Evolutionary conservation across 352 stramenopile genomes (phyloP), one percentile per base, ranked within the genome.

Genomic region (Globisporangium nagaii): DNA sequence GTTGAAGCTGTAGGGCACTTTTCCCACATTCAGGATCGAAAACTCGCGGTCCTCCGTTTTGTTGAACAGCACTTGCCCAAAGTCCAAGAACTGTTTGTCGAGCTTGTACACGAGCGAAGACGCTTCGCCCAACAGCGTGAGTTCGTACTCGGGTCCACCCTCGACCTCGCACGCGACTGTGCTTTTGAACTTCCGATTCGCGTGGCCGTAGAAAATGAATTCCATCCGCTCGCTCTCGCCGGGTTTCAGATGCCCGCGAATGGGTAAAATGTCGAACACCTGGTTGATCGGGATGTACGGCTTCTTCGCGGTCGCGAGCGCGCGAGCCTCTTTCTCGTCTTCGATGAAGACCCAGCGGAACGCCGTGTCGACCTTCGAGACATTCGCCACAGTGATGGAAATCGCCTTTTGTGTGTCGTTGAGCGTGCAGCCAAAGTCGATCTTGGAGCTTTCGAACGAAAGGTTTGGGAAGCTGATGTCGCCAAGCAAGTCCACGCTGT

Each of bases 401-500:
- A 96, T 75, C 20, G 88, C 84, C 53, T 96, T 96, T 49, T 95
- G 90, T 12, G 95, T 98, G 65, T 98, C 95, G 62, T 98, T 98
- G 28, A 98, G 73, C 19, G 96, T 84, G 63, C 88, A 97, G 24
- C 95, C 95, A 60, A 98, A 98, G 53, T 97, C 92, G 34, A 98
- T 83, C 32, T 82, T 83, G 12, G 70, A 78, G 27, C 58, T 89
- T 58, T 98, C 90, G 48, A 98, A 98, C 40, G 86, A 62, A 5
- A 98, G 68, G 50, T 98, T 98, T 1, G 95, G 95, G 45, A 97
- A 98, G 48, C 89, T 93, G 39, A 98, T 97, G 39, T 98, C 86
- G 1, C 84, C 95, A 8, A 91, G 44, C 3, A 98, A 62, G 2
- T 93, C 74, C 13, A 98, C 70, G 28, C 58, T 80, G 58, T 98